These are phyloP conservation scores for Stereum hirsutum DNA, from an alignment of 1,284 basidiomycete genomes.

Conservation along the genomic window DNA sequence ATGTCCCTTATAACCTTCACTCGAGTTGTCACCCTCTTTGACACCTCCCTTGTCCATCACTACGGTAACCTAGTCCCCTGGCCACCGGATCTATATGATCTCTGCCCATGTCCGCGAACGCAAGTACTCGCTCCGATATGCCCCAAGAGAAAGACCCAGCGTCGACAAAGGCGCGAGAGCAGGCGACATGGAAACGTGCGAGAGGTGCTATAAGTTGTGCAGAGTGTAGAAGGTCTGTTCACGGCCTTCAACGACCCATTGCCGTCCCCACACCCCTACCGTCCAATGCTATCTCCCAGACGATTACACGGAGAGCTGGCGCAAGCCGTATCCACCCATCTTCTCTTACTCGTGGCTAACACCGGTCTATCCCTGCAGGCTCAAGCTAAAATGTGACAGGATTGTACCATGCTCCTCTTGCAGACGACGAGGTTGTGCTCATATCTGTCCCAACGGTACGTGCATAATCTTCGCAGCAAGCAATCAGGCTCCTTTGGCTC, in stretches of 20 bases:
- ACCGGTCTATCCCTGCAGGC: not conserved
- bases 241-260: not conserved
- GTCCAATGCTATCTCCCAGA: not conserved
- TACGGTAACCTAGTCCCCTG: too few relatives aligned
- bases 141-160: too few relatives aligned
- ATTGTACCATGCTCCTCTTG: conserved; percentile 68
- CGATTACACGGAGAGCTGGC: not conserved
- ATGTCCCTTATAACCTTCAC: too few relatives aligned
- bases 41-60: too few relatives aligned
- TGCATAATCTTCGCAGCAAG: not conserved
- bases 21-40: too few relatives aligned
- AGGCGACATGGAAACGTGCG: not conserved
- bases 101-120: too few relatives aligned
- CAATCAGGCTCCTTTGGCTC: not conserved
- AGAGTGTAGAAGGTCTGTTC: not conserved
- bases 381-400: conserved; percentile 59
- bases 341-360: not conserved
- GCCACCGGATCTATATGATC: too few relatives aligned
- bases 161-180: not conserved
- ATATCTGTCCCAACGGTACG: conserved; percentile 65
- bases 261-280: not conserved
- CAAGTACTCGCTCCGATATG: too few relatives aligned
- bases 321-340: not conserved
- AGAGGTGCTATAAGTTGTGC: not conserved
- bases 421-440: conserved; percentile 62